Evolutionary conservation across 2,329 filamentous ascomycete species (phyloP), one percentile per base, ranked within the genome.

Genomic region (Amauroascus verrucosus): DNA sequence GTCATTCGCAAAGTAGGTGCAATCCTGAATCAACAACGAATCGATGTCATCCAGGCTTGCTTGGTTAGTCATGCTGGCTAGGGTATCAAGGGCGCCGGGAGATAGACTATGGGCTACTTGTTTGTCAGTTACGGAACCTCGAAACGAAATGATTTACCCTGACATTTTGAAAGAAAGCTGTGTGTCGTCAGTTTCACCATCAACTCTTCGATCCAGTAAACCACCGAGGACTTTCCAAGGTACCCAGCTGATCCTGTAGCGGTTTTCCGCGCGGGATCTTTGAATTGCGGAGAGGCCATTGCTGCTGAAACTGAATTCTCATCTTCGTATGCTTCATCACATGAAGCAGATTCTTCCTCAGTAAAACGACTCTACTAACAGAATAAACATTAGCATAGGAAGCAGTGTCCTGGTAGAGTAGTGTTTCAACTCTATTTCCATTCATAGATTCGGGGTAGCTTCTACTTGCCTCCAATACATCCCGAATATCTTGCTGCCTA

Each of bases 1-100:
- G 24, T 59, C 58, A 30, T 70, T 66, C 48, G 63, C 51, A 53
- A 65, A 64, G 57, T 71, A 72, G 28, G 61, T 66, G 30, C 68
- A 64, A 43, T 65, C 63, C 48, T 65, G 63, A 28, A 62, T 55
- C 13, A 57, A 24, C 14, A 51, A 24, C 14, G 33, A 35, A 16
- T 54, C 30, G 30, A 55, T 45, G 8, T 53, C 51, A 33, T 53
- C 24, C 13, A 54, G 20, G 53, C 22, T 58, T 35, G 37, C 5
- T 7, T 47, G 35, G 24, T 35, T 22, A 28, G 13, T 22, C 49
- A 48, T 55, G 14, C n/a, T 8, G n/a, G 49, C 35, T 26, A 55
- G 40, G 18, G 6, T 9, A 26, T 51, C 48, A 44, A 33, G 33
- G n/a, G 13, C 16, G 14, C 37, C 43, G 13, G 33, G 30, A 14